Evolutionary conservation across 495 filamentous ascomycete genomes (phyloP).

Genomic region (Tuber brumale): DNA sequence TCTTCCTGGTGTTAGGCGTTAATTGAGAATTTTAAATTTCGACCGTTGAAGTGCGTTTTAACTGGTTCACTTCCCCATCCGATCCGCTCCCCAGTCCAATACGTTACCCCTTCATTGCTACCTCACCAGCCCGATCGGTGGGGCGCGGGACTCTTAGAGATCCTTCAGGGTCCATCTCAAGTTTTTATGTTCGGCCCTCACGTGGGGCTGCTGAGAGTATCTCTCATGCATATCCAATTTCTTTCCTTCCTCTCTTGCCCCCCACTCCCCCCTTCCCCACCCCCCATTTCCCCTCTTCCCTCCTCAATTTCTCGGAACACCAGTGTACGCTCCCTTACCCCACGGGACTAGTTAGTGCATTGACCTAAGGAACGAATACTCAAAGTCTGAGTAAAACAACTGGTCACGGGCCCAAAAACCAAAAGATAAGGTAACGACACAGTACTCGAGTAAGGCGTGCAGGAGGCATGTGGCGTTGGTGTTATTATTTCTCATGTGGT

Average conservation of each 20-base stretch:
- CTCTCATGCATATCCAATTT: background rate
- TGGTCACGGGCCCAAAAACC: background rate
- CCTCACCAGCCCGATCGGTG: too few species aligned
- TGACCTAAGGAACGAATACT: background rate
- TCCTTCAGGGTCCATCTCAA: slow-evolving; percentile 46
- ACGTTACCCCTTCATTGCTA: too few species aligned
- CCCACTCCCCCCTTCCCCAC: background rate
- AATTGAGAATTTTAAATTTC: too few species aligned
- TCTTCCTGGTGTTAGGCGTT: too few species aligned
- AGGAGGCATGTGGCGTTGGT: background rate
- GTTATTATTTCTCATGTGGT: background rate
- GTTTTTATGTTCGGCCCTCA: slow-evolving; percentile 54
- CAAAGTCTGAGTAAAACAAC: background rate
- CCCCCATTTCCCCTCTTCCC: background rate
- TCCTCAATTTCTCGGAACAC: background rate
- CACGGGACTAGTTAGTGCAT: background rate
- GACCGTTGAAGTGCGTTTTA: too few species aligned
- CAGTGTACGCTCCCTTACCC: background rate
- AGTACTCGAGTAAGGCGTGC: background rate
- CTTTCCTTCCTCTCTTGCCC: background rate
- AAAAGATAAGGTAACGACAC: background rate
- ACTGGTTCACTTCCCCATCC: too few species aligned
- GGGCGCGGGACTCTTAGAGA: slow-evolving; percentile 51
- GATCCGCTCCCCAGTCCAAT: too few species aligned
- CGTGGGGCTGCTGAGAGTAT: slow-evolving; percentile 47